Base-by-base conservation (phyloP, 352 stramenopile genomes). In the Bremia lactucae region DNA sequence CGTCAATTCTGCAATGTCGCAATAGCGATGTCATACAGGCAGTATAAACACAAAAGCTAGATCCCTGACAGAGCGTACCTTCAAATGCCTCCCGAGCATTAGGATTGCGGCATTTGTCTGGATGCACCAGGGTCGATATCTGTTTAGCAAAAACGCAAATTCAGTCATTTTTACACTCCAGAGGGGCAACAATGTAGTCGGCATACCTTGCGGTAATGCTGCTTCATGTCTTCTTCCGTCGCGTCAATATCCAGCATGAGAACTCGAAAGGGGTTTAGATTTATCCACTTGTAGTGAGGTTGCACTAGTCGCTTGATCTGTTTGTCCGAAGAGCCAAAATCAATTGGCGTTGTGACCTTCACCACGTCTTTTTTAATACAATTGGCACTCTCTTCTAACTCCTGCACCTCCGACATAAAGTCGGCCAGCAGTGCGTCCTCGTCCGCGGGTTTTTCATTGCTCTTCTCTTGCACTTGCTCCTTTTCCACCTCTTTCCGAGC, bases 41-140 rank as follows among this genome's bases (percentile, higher is more conserved):
- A 13, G 11, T 24, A 6, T n/a, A 33, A 19, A 33, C 5, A 21
- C 21, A 7, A 14, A 26, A 31, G 22, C 5, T n/a, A 33, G 15
- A 19, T 11, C 21, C 22, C 47, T 25, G 40, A 21, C 37, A 26
- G 2, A 34, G n/a, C 31, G 20, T 48, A 87, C 77, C 80, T 78
- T 95, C 83, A 52, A 93, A 95, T 1, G 83, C 80, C 36, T 95
- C 80, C 6, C 83, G 76, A 14, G 83, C 81, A 10, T 67, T 67
- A 2, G 68, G 63, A 37, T 91, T 46, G 14, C 65, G 70, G 38
- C 56, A 88, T 37, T 93, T 93, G 51, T 94, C 83, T 0, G 83
- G 83, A 53, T 95, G 83, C n/a, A 95, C 74, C 51, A 92, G 68
- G 13, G 75, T 80, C 29, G 83, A 90, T 45, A 95, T 81, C 80